Evolutionary conservation across 306 rosid genomes (phyloP).

Genomic region (Amphicarpaea edgeworthii): DNA sequence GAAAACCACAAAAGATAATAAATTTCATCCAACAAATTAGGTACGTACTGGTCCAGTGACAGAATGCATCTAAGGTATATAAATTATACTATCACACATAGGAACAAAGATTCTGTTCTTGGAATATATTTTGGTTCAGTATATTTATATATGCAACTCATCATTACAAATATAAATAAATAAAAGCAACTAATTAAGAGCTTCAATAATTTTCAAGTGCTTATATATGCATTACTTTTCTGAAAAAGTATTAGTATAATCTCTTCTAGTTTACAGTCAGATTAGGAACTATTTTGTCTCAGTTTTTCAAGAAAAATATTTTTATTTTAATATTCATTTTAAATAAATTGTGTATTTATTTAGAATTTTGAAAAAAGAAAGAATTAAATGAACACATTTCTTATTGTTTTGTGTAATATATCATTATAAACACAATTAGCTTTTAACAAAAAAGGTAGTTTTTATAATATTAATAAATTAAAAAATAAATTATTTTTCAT

Average conservation of each 20-base stretch:
- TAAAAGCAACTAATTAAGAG: not conserved
- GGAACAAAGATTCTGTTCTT: slow-evolving; percentile 16
- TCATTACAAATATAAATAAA: not conserved
- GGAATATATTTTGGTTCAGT: not conserved
- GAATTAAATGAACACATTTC: too few species aligned
- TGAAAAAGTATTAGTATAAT: not conserved
- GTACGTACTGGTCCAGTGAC: not conserved
- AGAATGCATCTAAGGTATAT: not conserved
- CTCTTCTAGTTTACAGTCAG: not conserved
- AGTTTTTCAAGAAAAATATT: not conserved
- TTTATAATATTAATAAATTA: too few species aligned
- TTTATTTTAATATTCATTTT: not conserved
- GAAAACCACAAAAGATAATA: not conserved
- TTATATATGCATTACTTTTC: not conserved
- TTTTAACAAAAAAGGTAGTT: too few species aligned
- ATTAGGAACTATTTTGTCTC: not conserved
- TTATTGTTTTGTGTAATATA: too few species aligned
- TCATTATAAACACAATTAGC: too few species aligned
- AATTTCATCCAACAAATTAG: not conserved
- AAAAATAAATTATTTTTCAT: too few species aligned
- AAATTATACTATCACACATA: not conserved
- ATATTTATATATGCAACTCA: not conserved
- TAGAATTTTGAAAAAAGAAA: not conserved
- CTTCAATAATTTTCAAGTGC: not conserved
- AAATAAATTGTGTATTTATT: not conserved